Evolutionary conservation across 257 asterid species (phyloP), one percentile per base, ranked within the genome.

Genomic region (Linaria vulgaris): DNA sequence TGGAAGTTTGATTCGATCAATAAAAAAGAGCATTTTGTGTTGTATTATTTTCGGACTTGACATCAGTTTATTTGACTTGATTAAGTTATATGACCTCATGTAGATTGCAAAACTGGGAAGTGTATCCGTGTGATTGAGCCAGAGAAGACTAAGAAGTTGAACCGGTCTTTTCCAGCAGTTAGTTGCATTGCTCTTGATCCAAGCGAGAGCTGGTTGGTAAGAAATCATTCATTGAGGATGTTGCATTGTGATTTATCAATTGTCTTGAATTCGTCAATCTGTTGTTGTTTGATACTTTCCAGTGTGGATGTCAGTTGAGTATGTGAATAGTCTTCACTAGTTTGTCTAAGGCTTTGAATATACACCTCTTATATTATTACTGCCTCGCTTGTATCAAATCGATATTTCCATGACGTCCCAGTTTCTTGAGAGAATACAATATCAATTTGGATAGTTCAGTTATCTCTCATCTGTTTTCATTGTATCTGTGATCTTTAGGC

Each of bases 201-300:
- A 57, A 89, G 95, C 68, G 95, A 92, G 84, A 92, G 91, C 84
- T 92, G 99, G 99, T 77, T 92, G 97, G 99, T 92, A 84, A 82
- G 96, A 55, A 43, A 67, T 56, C 31, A 53, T 59, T 43, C 23
- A 65, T 34, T 47, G 59, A 69, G 44, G 6, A 67, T 51, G 31
- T 49, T 19, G 27, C 10, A 1, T 21, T 48, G 12, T 58, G 23
- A 46, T 56, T 15, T 31, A 15, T 63, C 55, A 34, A 16, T 22
- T 59, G 5, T 31, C 13, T 34, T 61, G 30, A 48, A 30, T 63
- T 38, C 44, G 23, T 14, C 21, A 16, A 14, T 52, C 30, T 61
- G 27, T 56, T 12, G 8, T 45, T 43, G 49, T 44, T 50, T 48
- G 9, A 6, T 3, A 12, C n/a, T 20, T 41, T 63, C 25, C 21